Evolutionary conservation across 345 rosid species (phyloP).

Genomic region (Salix arbutifolia): DNA sequence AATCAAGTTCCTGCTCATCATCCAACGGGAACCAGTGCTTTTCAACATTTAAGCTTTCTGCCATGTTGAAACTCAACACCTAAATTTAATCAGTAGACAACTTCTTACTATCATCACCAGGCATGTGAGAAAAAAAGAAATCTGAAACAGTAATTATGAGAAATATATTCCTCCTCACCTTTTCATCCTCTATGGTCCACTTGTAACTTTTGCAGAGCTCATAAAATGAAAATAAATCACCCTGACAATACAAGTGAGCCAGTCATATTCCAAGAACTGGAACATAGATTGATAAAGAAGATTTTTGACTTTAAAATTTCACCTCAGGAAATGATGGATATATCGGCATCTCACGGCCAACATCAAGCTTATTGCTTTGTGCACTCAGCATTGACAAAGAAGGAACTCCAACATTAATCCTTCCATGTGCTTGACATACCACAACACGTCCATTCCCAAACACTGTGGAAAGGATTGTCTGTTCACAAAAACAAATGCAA

Average conservation of each 20-base stretch:
- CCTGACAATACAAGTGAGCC: constrained; percentile 46
- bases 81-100: constrained; percentile 22
- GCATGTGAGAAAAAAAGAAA: constrained; percentile 5
- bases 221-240: constrained; percentile 68
- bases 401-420: constrained; percentile 68
- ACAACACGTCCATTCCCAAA: constrained; percentile 51
- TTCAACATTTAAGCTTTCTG: constrained; percentile 25
- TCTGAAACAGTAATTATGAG: background rate
- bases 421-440: constrained; percentile 63
- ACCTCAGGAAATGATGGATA: constrained; percentile 77
- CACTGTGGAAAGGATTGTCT: constrained; percentile 66
- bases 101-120: background rate
- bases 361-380: constrained; percentile 79
- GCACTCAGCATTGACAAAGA: constrained; percentile 52
- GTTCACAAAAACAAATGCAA: constrained; percentile 25
- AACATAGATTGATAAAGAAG: constrained; percentile 6
- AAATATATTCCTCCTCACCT: constrained; percentile 38
- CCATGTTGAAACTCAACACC: constrained; percentile 52
- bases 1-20: constrained; percentile 48
- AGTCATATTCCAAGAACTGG: constrained; percentile 20
- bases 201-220: constrained; percentile 68
- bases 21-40: constrained; percentile 24
- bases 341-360: constrained; percentile 67
- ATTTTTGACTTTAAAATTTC: constrained; percentile 33
- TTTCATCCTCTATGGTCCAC: constrained; percentile 73